Percentiles rank a stretch among this genome's conserved stretches.
These are phyloP conservation scores for Hypsizygus marmoreus DNA, from an alignment of 768 basidiomycete genomes.

Conservation along the genomic window DNA sequence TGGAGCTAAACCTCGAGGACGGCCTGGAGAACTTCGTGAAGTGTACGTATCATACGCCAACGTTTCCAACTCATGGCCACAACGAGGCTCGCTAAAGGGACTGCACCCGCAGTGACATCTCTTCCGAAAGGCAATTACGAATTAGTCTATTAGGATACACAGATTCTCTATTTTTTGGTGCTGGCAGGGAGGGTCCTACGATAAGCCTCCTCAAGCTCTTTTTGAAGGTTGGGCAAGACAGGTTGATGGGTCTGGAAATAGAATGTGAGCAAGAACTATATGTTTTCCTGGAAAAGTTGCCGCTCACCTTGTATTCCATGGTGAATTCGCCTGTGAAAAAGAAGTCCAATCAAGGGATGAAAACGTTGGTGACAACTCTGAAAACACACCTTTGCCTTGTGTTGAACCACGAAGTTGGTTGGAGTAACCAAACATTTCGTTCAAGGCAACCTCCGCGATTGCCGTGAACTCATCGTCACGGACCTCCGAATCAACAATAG, in stretches of 20 bases:
- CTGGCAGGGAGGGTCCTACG: conserved; percentile 69
- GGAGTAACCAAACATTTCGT: conserved; percentile 99
- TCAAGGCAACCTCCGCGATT: conserved; percentile 88
- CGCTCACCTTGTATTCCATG: conserved; percentile 74
- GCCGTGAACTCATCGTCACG: conserved; percentile 96
- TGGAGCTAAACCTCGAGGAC: too few species aligned
- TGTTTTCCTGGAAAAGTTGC: background rate
- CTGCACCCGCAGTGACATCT: too few species aligned
- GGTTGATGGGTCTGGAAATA: conserved; percentile 67
- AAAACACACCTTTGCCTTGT: conserved; percentile 81
- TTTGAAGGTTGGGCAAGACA: conserved; percentile 84
- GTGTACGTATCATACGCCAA: too few species aligned
- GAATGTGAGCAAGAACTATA: conserved; percentile 7
- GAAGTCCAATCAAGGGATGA: background rate
- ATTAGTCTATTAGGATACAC: conserved; percentile 15
- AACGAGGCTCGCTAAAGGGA: too few species aligned
- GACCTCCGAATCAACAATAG: conserved; percentile 94
- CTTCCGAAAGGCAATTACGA: too few species aligned
- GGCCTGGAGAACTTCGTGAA: too few species aligned
- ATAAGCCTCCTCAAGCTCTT: conserved; percentile 86
- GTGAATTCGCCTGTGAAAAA: conserved; percentile 63
- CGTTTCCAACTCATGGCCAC: too few species aligned
- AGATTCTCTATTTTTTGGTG: conserved; percentile 61
- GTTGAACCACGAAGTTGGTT: conserved; percentile 91
- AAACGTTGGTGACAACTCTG: background rate